These are phyloP conservation scores for Coemansia sp. DNA, from an alignment of 192 early-diverging fungal genomes.

Conservation along the genomic window DNA sequence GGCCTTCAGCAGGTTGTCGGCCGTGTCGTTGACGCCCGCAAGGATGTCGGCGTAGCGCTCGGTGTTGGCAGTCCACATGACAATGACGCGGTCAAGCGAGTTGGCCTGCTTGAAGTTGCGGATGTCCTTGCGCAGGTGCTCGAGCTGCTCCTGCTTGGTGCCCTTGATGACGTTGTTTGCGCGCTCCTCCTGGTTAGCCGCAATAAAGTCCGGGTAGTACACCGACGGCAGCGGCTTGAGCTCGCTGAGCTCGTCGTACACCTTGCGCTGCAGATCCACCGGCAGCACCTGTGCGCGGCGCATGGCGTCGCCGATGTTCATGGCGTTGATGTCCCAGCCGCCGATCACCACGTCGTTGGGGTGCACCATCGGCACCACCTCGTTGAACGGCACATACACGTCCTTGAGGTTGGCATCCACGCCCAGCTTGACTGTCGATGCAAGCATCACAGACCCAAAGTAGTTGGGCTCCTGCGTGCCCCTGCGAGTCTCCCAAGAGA, in stretches of 20 bases:
- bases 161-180: constrained; percentile 91
- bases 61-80: constrained; percentile 99
- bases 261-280: constrained; percentile 93
- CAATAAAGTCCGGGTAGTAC: constrained; percentile 99
- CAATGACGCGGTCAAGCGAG: constrained; percentile 87
- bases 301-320: constrained; percentile 91
- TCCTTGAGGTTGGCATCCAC: constrained; percentile 80
- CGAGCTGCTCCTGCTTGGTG: constrained; percentile 89
- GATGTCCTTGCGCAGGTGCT: constrained; percentile 92
- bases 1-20: constrained; percentile 84
- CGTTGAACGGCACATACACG: constrained; percentile 88
- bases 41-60: constrained; percentile 81
- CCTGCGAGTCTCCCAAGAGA: constrained; percentile 91
- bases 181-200: constrained; percentile 96
- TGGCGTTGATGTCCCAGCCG: constrained; percentile 95
- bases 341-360: constrained; percentile 97
- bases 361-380: constrained; percentile 94
- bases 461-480: constrained; percentile 94
- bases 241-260: constrained; percentile 74
- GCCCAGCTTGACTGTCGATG: constrained; percentile 95
- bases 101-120: constrained; percentile 91
- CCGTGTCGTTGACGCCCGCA: constrained; percentile 95
- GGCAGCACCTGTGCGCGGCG: constrained; percentile 93
- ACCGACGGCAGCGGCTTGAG: constrained; percentile 91
- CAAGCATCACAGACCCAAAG: constrained; percentile 94